A percentile compares a stretch with the other conserved stretches of the same genome.
phyloP scores from a whole-genome alignment of 805 yeast species.

The Naumovozyma castellii region DNA sequence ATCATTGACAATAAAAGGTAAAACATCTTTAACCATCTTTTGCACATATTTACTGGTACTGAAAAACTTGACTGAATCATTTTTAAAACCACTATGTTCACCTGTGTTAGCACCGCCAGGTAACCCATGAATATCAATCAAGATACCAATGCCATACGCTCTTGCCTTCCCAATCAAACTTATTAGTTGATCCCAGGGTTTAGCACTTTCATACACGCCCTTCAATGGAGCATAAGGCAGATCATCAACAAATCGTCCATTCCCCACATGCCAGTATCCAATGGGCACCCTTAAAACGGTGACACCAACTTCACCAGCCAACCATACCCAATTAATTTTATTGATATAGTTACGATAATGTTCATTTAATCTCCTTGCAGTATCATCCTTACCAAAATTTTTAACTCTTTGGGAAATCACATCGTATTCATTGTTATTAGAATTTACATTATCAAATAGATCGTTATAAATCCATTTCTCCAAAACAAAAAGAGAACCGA shows the following conservation, averaged over 20 bases:
- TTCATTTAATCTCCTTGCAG: conserved; percentile 43
- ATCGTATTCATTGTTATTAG: conserved; percentile 61
- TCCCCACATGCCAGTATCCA: conserved; percentile 83
- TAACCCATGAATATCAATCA: conserved; percentile 79
- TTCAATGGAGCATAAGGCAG: conserved; percentile 53
- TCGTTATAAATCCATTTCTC: conserved; percentile 72
- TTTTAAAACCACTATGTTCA: conserved; percentile 70
- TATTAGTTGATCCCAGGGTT: conserved; percentile 53
- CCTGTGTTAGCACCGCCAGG: conserved; percentile 90
- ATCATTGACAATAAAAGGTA: conserved; percentile 56
- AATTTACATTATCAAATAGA: conserved; percentile 49
- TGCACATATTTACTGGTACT: conserved; percentile 34
- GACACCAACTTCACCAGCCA: conserved; percentile 49
- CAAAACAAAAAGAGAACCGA: conserved; percentile 71
- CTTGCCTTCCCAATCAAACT: conserved; percentile 51
- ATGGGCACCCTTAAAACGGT: conserved; percentile 78
- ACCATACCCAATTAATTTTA: conserved; percentile 75
- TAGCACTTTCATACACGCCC: conserved; percentile 54
- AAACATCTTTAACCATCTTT: conserved; percentile 38
- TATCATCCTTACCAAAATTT: conserved; percentile 42
- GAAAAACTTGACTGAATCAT: conserved; percentile 27
- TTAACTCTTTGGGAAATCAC: conserved; percentile 48
- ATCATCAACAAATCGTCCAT: conserved; percentile 43
- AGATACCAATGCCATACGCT: conserved; percentile 53
- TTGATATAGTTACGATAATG: conserved; percentile 60